phyloP scores from a whole-genome alignment of 495 filamentous ascomycete species.

The Talaromyces adpressus region DNA sequence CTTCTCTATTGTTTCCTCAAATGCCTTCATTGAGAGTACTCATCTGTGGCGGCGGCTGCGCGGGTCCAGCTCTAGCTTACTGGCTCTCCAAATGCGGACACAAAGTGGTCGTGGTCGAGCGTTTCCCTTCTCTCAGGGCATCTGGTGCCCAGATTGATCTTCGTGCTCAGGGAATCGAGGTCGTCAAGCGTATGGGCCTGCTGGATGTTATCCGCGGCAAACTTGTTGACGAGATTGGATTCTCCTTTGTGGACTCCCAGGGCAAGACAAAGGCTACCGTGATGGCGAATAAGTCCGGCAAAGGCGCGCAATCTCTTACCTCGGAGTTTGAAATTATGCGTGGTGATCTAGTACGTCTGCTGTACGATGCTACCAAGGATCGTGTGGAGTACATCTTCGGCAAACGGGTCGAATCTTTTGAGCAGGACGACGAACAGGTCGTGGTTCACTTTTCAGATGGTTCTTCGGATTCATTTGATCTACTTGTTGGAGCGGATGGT shows the following conservation, averaged over 20 bases:
- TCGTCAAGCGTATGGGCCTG: conserved; percentile 34
- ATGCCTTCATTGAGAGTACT: conserved; percentile 24
- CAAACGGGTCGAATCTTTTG: conserved; percentile 17
- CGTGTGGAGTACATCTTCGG: conserved; percentile 33
- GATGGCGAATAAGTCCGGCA: conserved; percentile 24
- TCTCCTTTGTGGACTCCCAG: conserved; percentile 25
- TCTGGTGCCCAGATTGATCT: conserved; percentile 37
- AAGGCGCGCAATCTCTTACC: conserved; percentile 26
- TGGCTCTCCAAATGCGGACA: conserved; percentile 28
- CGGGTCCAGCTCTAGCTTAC: conserved; percentile 29
- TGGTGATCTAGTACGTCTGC: conserved; percentile 30
- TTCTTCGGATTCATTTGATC: conserved; percentile 30
- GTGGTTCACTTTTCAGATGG: conserved; percentile 35
- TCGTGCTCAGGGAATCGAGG: conserved; percentile 27
- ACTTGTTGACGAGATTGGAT: conserved; percentile 26
- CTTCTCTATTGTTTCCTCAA: neutral
- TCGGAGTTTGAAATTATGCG: conserved; percentile 43
- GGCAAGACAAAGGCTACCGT: conserved; percentile 20
- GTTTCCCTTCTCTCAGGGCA: conserved; percentile 24
- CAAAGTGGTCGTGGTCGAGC: conserved; percentile 34
- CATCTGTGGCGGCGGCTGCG: conserved; percentile 32
- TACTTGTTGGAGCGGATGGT: conserved; percentile 45
- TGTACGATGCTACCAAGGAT: conserved; percentile 30
- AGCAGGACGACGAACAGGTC: conserved; percentile 17
- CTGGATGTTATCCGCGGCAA: conserved; percentile 21